Percentiles rank a stretch among this genome's conserved stretches.
These are phyloP conservation scores for Mrakia frigida DNA, from an alignment of 768 basidiomycete genomes.

Conservation along the genomic window DNA sequence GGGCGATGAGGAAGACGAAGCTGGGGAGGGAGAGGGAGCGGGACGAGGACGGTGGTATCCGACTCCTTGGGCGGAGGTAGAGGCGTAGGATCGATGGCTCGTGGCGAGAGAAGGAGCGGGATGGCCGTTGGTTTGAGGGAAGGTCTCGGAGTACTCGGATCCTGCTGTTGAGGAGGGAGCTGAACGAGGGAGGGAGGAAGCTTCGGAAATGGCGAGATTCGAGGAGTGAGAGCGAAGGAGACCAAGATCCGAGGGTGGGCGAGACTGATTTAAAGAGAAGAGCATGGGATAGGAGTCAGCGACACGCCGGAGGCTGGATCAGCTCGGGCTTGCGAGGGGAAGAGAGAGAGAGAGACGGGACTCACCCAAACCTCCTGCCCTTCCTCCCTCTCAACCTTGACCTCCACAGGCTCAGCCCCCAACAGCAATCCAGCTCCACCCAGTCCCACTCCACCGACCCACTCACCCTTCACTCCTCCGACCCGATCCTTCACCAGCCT, in stretches of 20 bases:
- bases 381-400: not conserved
- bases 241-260: not conserved
- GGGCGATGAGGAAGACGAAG: not conserved
- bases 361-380: not conserved
- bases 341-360: not conserved
- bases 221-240: not conserved
- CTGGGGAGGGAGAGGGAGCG: not conserved
- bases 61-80: not conserved
- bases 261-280: not conserved
- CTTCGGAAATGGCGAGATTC: not conserved
- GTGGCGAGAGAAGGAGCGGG: not conserved
- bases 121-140: not conserved
- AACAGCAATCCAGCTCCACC: not conserved
- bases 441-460: not conserved
- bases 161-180: not conserved
- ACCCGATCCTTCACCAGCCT: conserved; percentile 7
- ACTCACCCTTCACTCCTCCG: not conserved
- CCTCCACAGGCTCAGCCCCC: not conserved
- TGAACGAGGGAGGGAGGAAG: not conserved
- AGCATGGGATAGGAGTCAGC: too few species aligned
- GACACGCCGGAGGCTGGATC: too few species aligned
- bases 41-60: conserved; percentile 2
- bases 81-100: not conserved
- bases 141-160: conserved; percentile 14
- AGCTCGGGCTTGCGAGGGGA: too few species aligned